Percentiles rank a stretch among this genome's conserved stretches.
phyloP scores from a whole-genome alignment of 768 basidiomycete species.

The Boletus vinaceobasis region DNA sequence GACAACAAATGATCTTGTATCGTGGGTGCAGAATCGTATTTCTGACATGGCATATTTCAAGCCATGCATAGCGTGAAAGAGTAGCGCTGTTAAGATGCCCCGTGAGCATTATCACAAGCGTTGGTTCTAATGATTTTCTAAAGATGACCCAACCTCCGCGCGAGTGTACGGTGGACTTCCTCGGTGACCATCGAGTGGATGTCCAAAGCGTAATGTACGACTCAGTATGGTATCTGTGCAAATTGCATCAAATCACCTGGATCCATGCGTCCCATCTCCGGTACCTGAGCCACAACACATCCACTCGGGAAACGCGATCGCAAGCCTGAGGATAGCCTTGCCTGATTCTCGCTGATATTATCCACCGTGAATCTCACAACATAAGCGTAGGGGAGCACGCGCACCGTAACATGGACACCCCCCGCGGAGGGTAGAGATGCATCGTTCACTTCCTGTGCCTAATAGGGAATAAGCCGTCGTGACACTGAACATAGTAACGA shows the following conservation, averaged over 20 bases:
- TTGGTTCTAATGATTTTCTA: too few relatives aligned
- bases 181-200: too few relatives aligned
- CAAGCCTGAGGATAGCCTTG: not conserved
- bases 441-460: not conserved
- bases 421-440: not conserved
- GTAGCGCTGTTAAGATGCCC: too few relatives aligned
- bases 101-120: too few relatives aligned
- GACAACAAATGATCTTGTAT: too few relatives aligned
- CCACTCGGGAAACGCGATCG: not conserved
- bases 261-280: not conserved
- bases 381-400: not conserved
- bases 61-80: too few relatives aligned
- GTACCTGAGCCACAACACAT: not conserved
- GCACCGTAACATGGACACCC: not conserved
- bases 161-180: too few relatives aligned
- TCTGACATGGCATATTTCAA: too few relatives aligned
- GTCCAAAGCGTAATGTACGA: too few relatives aligned
- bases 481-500: not conserved
- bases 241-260: not conserved
- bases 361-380: not conserved
- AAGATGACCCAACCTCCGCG: too few relatives aligned
- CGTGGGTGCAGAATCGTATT: too few relatives aligned
- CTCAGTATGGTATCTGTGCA: too few relatives aligned
- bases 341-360: not conserved
- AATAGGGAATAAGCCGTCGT: not conserved